These are phyloP conservation scores for Phanerochaete carnosa DNA, from an alignment of 768 basidiomycete species.

Conservation along the genomic window DNA sequence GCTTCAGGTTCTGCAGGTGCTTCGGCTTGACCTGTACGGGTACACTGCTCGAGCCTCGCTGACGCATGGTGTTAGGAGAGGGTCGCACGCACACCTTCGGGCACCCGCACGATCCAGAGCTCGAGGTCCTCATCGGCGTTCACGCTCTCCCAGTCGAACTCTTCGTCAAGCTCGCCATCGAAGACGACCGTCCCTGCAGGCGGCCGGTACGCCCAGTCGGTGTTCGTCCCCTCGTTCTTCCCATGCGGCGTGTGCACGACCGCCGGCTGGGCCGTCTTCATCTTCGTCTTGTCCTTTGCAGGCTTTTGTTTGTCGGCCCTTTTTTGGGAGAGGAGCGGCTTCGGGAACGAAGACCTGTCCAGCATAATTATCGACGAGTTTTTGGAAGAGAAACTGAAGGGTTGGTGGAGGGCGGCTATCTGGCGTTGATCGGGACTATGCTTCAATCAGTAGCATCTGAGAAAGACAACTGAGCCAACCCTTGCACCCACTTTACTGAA, in stretches of 20 bases:
- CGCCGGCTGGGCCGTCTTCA: neutral
- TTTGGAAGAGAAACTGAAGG: no score
- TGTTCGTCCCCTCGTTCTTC: conserved; percentile 53
- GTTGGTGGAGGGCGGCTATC: no score
- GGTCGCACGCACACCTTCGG: conserved; percentile 52
- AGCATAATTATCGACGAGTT: neutral
- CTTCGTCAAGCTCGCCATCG: conserved; percentile 37
- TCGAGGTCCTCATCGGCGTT: conserved; percentile 55
- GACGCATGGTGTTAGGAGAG: neutral
- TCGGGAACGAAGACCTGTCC: conserved; percentile 15
- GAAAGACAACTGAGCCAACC: no score
- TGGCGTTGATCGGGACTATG: no score
- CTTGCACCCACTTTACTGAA: no score
- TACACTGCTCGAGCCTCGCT: neutral
- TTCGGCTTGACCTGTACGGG: conserved; percentile 57
- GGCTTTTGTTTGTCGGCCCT: conserved; percentile 23
- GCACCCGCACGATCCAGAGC: conserved; percentile 68
- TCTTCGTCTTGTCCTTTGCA: conserved; percentile 20
- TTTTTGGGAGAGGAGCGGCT: conserved; percentile 12
- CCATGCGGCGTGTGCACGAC: conserved; percentile 24
- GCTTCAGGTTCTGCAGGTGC: conserved; percentile 49
- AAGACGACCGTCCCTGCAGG: conserved; percentile 49
- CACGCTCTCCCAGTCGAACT: conserved; percentile 69
- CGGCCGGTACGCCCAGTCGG: conserved; percentile 58
- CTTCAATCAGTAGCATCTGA: no score